Conservation (phyloP, 1,284 basidiomycete genomes). For the Gymnopus androsaceus region DNA sequence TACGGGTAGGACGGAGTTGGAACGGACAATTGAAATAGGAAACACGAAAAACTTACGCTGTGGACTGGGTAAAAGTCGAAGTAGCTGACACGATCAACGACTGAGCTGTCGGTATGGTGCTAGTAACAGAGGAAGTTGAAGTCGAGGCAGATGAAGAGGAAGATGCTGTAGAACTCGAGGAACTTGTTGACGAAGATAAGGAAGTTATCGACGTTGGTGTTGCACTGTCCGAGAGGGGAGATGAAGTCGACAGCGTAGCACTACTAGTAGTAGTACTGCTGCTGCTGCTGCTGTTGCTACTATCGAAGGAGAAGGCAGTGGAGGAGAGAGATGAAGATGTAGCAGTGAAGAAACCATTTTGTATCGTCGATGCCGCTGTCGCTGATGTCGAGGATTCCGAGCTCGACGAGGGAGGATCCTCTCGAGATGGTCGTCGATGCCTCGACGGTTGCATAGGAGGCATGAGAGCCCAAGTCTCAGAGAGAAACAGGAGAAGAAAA, state of each 20-base stretch:
- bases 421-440: too few species aligned
- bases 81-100: background rate
- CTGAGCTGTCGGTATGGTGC: background rate
- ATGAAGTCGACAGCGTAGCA: background rate
- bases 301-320: background rate
- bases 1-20: background rate
- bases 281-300: background rate
- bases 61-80: background rate
- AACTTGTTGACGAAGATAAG: background rate
- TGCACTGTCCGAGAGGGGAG: background rate
- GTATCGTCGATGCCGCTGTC: background rate
- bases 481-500: too few species aligned
- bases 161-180: conserved; percentile 2
- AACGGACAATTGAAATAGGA: background rate
- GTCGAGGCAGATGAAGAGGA: conserved; percentile 13
- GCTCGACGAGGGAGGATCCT: background rate
- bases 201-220: background rate
- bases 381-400: background rate
- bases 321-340: background rate
- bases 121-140: conserved; percentile 14
- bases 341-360: background rate
- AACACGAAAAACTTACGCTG: background rate
- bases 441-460: background rate
- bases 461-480: too few species aligned
- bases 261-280: background rate